A percentile compares a stretch with the other conserved stretches of the same genome.
These are phyloP conservation scores for Starmerella floris DNA, from an alignment of 805 yeast species.

Conservation along the genomic window DNA sequence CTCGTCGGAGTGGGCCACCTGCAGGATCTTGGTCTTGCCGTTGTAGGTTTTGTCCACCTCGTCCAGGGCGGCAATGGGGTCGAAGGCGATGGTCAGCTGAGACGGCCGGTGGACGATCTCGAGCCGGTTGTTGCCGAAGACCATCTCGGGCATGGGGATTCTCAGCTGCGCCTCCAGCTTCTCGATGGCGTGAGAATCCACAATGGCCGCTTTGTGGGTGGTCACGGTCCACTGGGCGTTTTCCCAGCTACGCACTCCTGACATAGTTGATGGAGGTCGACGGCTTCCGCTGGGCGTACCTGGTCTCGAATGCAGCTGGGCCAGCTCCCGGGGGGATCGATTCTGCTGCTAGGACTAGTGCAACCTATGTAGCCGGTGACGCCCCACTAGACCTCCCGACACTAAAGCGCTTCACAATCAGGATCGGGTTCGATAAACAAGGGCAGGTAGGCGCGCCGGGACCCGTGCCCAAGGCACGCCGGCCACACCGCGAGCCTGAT, in stretches of 20 bases:
- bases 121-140: constrained; percentile 72
- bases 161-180: constrained; percentile 44
- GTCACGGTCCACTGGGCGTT: constrained; percentile 49
- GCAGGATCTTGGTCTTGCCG: constrained; percentile 37
- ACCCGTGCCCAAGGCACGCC: too few species aligned
- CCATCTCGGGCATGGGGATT: constrained; percentile 93
- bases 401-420: too few species aligned
- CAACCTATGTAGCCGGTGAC: too few species aligned
- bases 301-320: too few species aligned
- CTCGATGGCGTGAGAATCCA: constrained; percentile 63
- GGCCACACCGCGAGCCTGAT: too few species aligned
- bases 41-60: constrained; percentile 37
- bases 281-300: too few species aligned
- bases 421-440: too few species aligned
- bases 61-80: constrained; percentile 63
- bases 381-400: too few species aligned
- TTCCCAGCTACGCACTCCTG: constrained; percentile 10
- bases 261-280: too few species aligned
- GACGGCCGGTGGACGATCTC: constrained; percentile 34
- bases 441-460: too few species aligned
- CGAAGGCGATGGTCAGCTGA: constrained; percentile 45
- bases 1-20: constrained; percentile 76
- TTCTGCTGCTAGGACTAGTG: too few species aligned
- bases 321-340: too few species aligned
- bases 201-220: constrained; percentile 62